Evolutionary conservation across 139 green algal species (phyloP), one percentile per base, ranked within the genome.

Genomic region (Prasinococcaceae sp.): DNA sequence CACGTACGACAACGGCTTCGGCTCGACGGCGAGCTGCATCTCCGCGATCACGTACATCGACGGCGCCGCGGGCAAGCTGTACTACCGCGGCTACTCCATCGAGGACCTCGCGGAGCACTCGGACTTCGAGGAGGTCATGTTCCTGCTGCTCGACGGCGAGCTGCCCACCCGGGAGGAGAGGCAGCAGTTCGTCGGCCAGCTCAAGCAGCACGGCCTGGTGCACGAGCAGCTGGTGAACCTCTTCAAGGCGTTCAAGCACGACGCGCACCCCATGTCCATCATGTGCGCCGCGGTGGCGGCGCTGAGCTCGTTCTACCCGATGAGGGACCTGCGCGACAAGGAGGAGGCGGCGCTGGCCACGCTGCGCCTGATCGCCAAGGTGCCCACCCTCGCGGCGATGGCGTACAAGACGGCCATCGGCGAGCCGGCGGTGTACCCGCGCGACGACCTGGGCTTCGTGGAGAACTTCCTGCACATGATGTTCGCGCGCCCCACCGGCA

Each of bases 381-480:
- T 68, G 28, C 82, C 88, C 39, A 83, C 84, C 1, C 65, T 97
- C 9, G 88, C 86, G 3, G 86, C 88, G 1, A 53, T 85, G 39
- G 88, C 88, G 16, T 97, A 97, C 69, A 88, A 96, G 76, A 80
- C 84, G 41, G 71, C 70, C 51, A 87, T 78, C 3, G 90, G 90
- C n/a, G 73, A 85, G 41, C 58, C 50, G 36, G 53, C 79, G 0
- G 68, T 81, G 1, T 55, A 54, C 8, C 90, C 88, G 41, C 92
- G 90, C 65, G 72, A 86, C 67, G 74, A 77, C 9, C 73, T 98
- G 33, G 61, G 61, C 38, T 98, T 94, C 57, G 63, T 80, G 0
- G 90, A 98, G 63, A 94, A 94, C 73, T 94, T 98, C 59, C 65
- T 98, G 42, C 96, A 90, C 83, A 98, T 98, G 90, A 76, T 98